Evolutionary conservation across 805 yeast species (phyloP), one percentile per base, ranked within the genome.

Genomic region (Candida boleticola): DNA sequence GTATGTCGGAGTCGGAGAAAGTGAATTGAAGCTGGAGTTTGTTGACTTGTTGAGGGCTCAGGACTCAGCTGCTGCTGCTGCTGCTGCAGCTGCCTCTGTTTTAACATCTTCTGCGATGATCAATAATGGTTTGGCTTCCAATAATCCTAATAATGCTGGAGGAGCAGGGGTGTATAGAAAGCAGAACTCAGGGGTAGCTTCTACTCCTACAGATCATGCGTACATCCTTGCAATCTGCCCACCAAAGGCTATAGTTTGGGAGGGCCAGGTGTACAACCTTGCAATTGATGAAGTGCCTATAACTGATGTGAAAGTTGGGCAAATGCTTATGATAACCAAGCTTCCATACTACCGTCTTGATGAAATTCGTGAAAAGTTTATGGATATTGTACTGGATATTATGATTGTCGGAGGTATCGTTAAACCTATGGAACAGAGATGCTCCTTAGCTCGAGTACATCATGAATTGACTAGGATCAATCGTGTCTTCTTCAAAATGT

Each of bases 171-270:
- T 47, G 2, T 31, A 46, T 53, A 13, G 49, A 49, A 11, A 41
- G 48, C 16, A 52, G 45, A 30, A 18, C 14, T 25, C 21, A 22
- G 46, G 25, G 36, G 44, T 35, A 29, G 45, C 42, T 34, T 34
- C 42, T 16, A 33, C 36, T 9, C 36, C 36, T 9, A 20, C 25
- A 17, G 63, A 55, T n/a, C 65, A 69, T 19, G 86, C 89, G 0
- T 88, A 86, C 49, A 75, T 88, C 11, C 53, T 89, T 21, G 83
- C 88, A 0, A 62, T 90, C 3, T 82, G 87, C 52, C 89, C 96
- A 0, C 74, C 83, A 2, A 87, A 87, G 53, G 95, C 97, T 0
- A 76, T 90, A 62, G 79, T 86, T 37, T 92, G 98, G 98, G 89
- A 85, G 46, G 97, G 97, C 3, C 74, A 78, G 14, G 81, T 85